Conservation (phyloP, 2,329 filamentous ascomycete genomes). For the Aspergillus tamarii region DNA sequence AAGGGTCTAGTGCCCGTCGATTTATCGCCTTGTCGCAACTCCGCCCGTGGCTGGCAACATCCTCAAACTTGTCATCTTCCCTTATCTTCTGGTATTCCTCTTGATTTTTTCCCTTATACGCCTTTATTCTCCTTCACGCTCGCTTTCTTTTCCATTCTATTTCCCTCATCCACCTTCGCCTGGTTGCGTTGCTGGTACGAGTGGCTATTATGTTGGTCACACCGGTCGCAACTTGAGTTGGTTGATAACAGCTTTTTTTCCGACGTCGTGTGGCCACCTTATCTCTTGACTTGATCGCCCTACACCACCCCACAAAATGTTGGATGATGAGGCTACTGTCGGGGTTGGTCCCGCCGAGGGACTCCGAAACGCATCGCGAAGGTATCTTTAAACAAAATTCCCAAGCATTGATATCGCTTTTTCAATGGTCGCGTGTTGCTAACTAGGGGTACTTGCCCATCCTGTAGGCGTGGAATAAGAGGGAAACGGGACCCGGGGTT, state of each 20-base stretch:
- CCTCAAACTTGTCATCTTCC: not conserved
- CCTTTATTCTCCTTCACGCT: constrained; percentile 13
- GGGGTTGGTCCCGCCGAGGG: constrained; percentile 30
- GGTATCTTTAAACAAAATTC: constrained; percentile 25
- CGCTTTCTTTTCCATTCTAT: constrained; percentile 10
- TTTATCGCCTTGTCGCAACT: constrained; percentile 11
- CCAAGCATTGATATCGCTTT: not conserved
- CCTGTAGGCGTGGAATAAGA: constrained; percentile 41
- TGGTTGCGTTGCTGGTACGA: constrained; percentile 26
- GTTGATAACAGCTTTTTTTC: constrained; percentile 13
- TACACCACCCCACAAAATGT: constrained; percentile 22
- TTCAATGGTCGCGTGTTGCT: constrained; percentile 9
- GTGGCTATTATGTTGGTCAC: constrained; percentile 33
- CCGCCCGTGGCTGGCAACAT: not conserved
- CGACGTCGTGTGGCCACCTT: constrained; percentile 22
- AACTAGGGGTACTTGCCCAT: constrained; percentile 3
- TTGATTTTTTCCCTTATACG: constrained; percentile 1
- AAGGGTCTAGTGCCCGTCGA: not conserved
- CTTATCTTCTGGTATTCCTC: not conserved
- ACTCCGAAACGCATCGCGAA: constrained; percentile 31
- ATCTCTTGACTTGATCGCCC: constrained; percentile 16
- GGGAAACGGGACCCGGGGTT: constrained; percentile 71
- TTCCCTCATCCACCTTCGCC: constrained; percentile 9
- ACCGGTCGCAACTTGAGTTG: constrained; percentile 16
- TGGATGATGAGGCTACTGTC: constrained; percentile 39